Conservation (phyloP, 2,329 filamentous ascomycete species). For the Verticillium klebahnii region DNA sequence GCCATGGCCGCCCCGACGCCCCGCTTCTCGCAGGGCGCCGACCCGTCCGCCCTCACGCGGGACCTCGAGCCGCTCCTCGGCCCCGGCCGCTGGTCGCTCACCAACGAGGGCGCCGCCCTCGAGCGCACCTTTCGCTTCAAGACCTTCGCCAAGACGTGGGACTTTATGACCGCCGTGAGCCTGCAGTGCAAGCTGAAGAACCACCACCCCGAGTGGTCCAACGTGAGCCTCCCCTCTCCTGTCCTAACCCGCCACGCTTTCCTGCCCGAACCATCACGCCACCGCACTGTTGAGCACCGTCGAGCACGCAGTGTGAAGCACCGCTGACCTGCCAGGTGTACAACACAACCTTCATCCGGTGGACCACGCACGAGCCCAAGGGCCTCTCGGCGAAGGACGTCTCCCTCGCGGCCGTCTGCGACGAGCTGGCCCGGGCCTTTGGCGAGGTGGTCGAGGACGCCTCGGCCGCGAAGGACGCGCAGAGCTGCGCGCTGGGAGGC, state of each 20-base stretch:
- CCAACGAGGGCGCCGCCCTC: slow-evolving; percentile 46
- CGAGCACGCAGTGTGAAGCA: too few relatives aligned
- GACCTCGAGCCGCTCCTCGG: slow-evolving; percentile 29
- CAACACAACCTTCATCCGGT: slow-evolving; percentile 65
- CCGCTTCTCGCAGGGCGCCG: slow-evolving; percentile 40
- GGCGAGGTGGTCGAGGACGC: slow-evolving; percentile 40
- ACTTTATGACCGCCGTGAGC: slow-evolving; percentile 71
- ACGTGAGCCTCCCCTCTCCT: slow-evolving; percentile 39
- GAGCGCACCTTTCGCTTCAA: slow-evolving; percentile 61
- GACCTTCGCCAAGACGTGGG: slow-evolving; percentile 63
- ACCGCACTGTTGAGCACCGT: too few relatives aligned
- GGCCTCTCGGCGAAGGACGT: slow-evolving; percentile 64
- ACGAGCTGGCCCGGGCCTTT: slow-evolving; percentile 51
- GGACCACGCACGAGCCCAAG: slow-evolving; percentile 66
- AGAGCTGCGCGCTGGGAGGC: slow-evolving; percentile 31
- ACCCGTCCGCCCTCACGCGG: slow-evolving; percentile 29
- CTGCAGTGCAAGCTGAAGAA: slow-evolving; percentile 62
- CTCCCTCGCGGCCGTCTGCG: slow-evolving; percentile 57
- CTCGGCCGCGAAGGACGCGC: slow-evolving; percentile 13
- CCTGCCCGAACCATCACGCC: too few relatives aligned
- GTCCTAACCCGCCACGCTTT: too few relatives aligned
- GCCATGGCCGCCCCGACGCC: slow-evolving; percentile 5
- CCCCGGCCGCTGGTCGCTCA: slow-evolving; percentile 45
- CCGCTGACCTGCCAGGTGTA: slow-evolving; percentile 48
- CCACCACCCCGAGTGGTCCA: slow-evolving; percentile 75